Percentiles rank a stretch among this genome's conserved stretches.
These are phyloP conservation scores for Escovopsis weberi DNA, from an alignment of 2,329 filamentous ascomycete genomes.

Conservation along the genomic window DNA sequence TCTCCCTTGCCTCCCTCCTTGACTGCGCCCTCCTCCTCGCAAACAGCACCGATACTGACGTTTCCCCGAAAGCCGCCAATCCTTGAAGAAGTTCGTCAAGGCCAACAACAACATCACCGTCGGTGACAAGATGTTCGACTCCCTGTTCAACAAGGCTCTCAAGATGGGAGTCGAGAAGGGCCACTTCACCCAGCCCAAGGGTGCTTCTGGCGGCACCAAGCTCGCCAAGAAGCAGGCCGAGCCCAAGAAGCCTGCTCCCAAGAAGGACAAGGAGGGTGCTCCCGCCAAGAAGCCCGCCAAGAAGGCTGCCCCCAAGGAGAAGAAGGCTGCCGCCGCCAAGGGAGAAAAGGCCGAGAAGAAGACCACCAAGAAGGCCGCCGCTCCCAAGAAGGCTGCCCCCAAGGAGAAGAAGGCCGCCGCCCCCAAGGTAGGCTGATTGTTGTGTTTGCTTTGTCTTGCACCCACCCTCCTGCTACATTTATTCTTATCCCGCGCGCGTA, in stretches of 20 bases:
- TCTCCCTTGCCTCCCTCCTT: neutral
- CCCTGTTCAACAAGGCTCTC: constrained; percentile 76
- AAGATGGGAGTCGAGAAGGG: constrained; percentile 73
- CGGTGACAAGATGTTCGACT: constrained; percentile 44
- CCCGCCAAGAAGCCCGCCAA: constrained; percentile 20
- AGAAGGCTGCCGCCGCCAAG: constrained; percentile 18
- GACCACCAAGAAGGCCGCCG: constrained; percentile 13
- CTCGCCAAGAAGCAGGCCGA: constrained; percentile 60
- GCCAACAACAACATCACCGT: constrained; percentile 36
- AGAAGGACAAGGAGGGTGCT: constrained; percentile 19
- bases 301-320: constrained; percentile 16
- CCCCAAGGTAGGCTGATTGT: constrained; percentile 24
- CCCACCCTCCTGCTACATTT: neutral
- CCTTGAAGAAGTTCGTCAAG: constrained; percentile 46
- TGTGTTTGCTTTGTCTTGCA: constrained; percentile 17
- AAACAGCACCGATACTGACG: constrained; percentile 8
- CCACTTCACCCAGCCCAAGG: constrained; percentile 81
- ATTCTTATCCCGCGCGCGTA: neutral
- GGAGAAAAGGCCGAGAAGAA: constrained; percentile 9
- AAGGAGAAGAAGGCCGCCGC: constrained; percentile 30
- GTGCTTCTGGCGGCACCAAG: constrained; percentile 82
- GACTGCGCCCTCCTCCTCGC: neutral
- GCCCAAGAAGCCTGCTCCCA: constrained; percentile 22
- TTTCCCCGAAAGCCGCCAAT: constrained; percentile 32
- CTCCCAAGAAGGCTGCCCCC: constrained; percentile 17